phyloP scores from a whole-genome alignment of 179 eudicot species.

The Beta corolliflora region DNA sequence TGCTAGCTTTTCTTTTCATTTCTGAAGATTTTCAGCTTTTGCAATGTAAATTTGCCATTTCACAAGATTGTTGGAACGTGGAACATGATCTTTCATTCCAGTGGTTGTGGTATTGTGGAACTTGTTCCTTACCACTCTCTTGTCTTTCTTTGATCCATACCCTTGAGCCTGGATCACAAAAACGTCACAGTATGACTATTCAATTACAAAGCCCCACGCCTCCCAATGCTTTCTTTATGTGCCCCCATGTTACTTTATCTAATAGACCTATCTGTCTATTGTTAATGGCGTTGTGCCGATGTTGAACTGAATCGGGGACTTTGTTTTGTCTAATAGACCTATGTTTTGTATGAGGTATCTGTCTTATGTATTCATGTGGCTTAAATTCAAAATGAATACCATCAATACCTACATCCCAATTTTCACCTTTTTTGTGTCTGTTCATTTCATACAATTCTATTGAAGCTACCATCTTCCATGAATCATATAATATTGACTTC shows the following conservation, averaged over 20 bases:
- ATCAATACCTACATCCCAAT: background rate
- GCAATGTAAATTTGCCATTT: background rate
- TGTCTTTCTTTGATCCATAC: background rate
- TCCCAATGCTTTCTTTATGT: background rate
- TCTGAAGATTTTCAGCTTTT: background rate
- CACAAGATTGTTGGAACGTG: background rate
- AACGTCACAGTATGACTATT: background rate
- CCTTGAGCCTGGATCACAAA: background rate
- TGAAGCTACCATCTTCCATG: background rate
- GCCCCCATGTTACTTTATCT: too few relatives aligned
- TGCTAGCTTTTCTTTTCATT: background rate
- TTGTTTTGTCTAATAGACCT: background rate
- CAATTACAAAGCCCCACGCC: background rate
- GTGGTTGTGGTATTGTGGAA: background rate
- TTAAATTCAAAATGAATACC: background rate
- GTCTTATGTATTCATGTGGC: background rate
- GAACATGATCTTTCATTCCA: too few relatives aligned
- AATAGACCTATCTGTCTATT: too few relatives aligned
- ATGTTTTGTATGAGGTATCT: background rate
- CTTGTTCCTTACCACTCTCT: background rate
- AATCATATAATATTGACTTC: conserved; percentile 4
- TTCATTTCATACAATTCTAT: background rate
- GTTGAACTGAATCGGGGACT: background rate
- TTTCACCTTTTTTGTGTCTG: background rate
- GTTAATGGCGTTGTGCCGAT: too few relatives aligned